Evolutionary conservation across 371 early-diverging fungal species (phyloP).

Genomic region (Mucor lusitanicus): DNA sequence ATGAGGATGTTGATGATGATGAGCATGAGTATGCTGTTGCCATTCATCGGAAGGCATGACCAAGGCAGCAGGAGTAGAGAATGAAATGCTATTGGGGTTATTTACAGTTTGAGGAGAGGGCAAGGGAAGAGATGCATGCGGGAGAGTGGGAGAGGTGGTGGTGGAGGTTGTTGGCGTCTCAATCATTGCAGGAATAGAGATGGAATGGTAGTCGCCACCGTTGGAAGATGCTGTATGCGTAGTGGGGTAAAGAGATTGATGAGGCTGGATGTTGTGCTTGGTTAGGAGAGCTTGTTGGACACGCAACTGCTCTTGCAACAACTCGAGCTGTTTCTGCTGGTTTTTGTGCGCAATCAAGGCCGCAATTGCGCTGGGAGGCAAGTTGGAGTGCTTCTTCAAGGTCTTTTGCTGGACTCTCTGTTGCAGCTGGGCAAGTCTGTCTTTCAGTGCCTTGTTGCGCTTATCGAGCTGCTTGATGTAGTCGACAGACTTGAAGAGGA

Average conservation of each 20-base stretch:
- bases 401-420: slow-evolving; percentile 7
- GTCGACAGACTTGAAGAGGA: slow-evolving; percentile 51
- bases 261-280: slow-evolving; percentile 22
- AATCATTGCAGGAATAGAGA: slow-evolving; percentile 28
- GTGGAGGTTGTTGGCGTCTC: slow-evolving; percentile 14
- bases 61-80: slow-evolving; percentile 2
- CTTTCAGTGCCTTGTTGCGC: slow-evolving; percentile 31
- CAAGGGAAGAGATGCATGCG: slow-evolving; percentile 11
- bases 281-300: slow-evolving; percentile 36
- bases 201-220: slow-evolving; percentile 18
- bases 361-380: slow-evolving; percentile 22
- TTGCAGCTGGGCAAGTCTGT: slow-evolving; percentile 11
- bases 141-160: slow-evolving; percentile 8
- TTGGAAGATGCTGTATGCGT: not conserved
- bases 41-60: slow-evolving; percentile 17
- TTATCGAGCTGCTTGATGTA: slow-evolving; percentile 42
- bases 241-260: slow-evolving; percentile 9
- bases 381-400: not conserved
- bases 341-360: slow-evolving; percentile 35
- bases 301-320: slow-evolving; percentile 42
- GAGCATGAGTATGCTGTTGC: not conserved
- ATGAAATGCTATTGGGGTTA: not conserved
- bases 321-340: slow-evolving; percentile 36
- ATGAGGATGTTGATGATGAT: not conserved
- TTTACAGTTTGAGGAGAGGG: slow-evolving; percentile 3